Base-by-base conservation (phyloP, 805 yeast genomes). In the Starmerella apis region DNA sequence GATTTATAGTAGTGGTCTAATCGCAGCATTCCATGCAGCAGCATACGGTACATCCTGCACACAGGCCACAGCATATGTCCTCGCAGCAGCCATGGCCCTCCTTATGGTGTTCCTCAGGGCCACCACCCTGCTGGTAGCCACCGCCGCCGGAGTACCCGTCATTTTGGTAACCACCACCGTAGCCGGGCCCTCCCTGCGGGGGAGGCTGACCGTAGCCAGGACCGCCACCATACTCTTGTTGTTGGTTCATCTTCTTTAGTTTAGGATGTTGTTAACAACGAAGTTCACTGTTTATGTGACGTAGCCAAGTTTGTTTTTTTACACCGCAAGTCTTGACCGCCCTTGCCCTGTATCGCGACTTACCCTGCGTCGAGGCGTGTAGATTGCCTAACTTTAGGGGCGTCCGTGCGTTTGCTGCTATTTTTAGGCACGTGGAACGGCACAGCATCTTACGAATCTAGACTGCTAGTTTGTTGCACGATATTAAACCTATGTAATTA, bases 21-120 rank as follows among this genome's bases (percentile, higher is more conserved):
- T 33, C 43, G 39, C 59, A 58, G 48, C 58, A 56, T 52, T 57
- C 61, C 37, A 64, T 57, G 54, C 67, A 64, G 53, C 62, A 55
- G 50, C 68, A 64, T 46, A 64, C 59, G 28, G 65, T 55, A 37
- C 63, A 49, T 39, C 65, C 66, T 28, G 66, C 67, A 32, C 67
- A 64, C n/a, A 60, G 51, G 13, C 68, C 67, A 39, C 67, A 63
- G 57, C 66, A 64, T 50, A 64, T 60, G 32, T 58, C 61, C 44
- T 45, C 58, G 50, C 58, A 56, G 46, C 58, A 50, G 32, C 53
- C 45, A 25, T 35, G 41, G 36, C 35, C 52, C 19, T 31, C 48
- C 3, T 47, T 37, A 20, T 36, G 46, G 14, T 25, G 49, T 16
- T 33, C 43, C 10, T 20, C 28, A 22, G 36, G 20, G 14, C 20